A percentile compares a stretch with the other conserved stretches of the same genome.
These are phyloP conservation scores for Zelopaecilomyces penicillatus DNA, from an alignment of 2,329 filamentous ascomycete species.

Conservation along the genomic window DNA sequence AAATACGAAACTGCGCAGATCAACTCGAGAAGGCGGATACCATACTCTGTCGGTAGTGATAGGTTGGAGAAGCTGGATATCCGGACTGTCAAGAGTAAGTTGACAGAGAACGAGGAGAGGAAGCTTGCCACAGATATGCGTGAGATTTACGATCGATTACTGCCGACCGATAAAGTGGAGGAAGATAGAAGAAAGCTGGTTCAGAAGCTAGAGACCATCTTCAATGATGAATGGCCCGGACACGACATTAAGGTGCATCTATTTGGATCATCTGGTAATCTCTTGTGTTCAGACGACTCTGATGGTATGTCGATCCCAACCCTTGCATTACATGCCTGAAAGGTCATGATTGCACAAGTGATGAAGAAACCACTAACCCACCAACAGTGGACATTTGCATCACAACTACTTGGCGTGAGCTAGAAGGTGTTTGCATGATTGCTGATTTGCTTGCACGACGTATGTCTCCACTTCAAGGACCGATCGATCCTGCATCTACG, in stretches of 20 bases:
- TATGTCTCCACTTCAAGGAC: conserved; percentile 39
- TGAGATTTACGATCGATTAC: conserved; percentile 73
- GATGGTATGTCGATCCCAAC: conserved; percentile 59
- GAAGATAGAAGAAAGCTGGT: conserved; percentile 67
- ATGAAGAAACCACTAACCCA: too few species aligned
- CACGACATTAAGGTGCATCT: conserved; percentile 84
- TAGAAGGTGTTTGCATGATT: conserved; percentile 86
- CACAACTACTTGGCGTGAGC: conserved; percentile 76
- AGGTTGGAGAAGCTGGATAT: conserved; percentile 63
- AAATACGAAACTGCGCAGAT: conserved; percentile 83
- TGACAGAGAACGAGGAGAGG: conserved; percentile 64
- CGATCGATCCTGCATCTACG: neutral
- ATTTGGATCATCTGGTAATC: conserved; percentile 96
- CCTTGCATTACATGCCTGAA: neutral
- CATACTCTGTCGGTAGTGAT: conserved; percentile 82
- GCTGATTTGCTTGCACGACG: conserved; percentile 77
- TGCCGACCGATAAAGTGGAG: conserved; percentile 74
- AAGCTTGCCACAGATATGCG: conserved; percentile 76
- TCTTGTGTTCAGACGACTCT: conserved; percentile 89
- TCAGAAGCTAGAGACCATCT: conserved; percentile 76
- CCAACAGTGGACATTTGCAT: conserved; percentile 91
- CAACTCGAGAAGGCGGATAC: conserved; percentile 76
- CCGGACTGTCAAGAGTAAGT: conserved; percentile 61
- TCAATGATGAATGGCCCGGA: conserved; percentile 87
- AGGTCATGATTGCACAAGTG: too few species aligned